phyloP scores from a whole-genome alignment of 2,329 filamentous ascomycete genomes.

The Tympanopsis confertula region DNA sequence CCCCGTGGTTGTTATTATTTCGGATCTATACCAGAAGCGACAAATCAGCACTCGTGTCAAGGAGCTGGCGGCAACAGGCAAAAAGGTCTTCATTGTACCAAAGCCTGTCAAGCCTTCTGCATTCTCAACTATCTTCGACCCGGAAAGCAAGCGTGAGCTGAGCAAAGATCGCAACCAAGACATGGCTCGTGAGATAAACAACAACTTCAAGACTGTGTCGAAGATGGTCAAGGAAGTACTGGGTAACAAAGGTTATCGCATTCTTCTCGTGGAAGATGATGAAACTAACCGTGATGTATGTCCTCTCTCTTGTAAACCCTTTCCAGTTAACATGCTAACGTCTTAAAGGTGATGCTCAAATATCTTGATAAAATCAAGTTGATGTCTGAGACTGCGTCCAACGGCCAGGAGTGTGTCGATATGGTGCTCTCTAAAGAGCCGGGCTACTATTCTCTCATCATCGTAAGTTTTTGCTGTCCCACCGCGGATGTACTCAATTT shows the following conservation, averaged over 20 bases:
- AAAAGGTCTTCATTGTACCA: conserved; percentile 35
- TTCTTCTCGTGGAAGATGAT: conserved; percentile 32
- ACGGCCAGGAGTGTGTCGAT: conserved; percentile 32
- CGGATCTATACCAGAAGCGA: conserved; percentile 47
- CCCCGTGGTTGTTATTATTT: conserved; percentile 41
- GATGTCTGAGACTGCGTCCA: conserved; percentile 27
- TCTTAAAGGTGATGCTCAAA: conserved; percentile 28
- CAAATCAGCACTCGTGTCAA: conserved; percentile 39
- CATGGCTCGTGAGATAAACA: conserved; percentile 29
- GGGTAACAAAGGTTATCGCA: conserved; percentile 29
- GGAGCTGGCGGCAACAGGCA: conserved; percentile 31
- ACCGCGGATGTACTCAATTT: neutral
- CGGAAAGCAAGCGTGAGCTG: conserved; percentile 27
- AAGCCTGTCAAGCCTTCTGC: conserved; percentile 52
- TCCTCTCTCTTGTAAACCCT: conserved; percentile 1
- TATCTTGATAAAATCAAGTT: conserved; percentile 33
- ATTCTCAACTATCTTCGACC: conserved; percentile 33
- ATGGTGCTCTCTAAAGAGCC: conserved; percentile 31
- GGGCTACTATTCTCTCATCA: conserved; percentile 33
- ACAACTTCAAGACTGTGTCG: conserved; percentile 33
- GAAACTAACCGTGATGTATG: conserved; percentile 33
- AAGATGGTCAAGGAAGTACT: conserved; percentile 33
- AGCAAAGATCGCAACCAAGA: conserved; percentile 34
- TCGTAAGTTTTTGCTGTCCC: conserved; percentile 18
- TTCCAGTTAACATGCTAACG: conserved; percentile 7